Percentiles rank a stretch among this genome's conserved stretches.
These are phyloP conservation scores for Paxillus rubicundulus DNA, from an alignment of 768 basidiomycete species.

Conservation along the genomic window DNA sequence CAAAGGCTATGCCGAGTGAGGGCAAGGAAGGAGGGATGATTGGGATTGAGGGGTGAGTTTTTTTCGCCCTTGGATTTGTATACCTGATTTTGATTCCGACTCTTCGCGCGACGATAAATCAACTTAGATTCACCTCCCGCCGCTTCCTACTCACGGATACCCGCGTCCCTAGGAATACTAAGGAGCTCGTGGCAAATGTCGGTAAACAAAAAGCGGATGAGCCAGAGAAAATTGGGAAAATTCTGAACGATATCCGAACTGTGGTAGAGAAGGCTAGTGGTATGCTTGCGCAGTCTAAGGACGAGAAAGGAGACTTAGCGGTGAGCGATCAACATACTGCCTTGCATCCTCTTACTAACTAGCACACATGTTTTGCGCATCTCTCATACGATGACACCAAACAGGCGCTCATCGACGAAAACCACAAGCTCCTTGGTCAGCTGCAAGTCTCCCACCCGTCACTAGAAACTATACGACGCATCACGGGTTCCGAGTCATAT, in stretches of 20 bases:
- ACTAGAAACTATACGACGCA: constrained; percentile 77
- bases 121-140: constrained; percentile 79
- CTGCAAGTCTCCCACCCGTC: constrained; percentile 91
- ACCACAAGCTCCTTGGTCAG: constrained; percentile 79
- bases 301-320: constrained; percentile 33
- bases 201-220: constrained; percentile 71
- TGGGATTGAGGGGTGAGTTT: constrained; percentile 73
- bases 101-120: not conserved
- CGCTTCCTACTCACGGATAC: constrained; percentile 92
- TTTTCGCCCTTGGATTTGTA: not conserved
- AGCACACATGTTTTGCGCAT: too few species aligned
- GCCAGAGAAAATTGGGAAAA: constrained; percentile 77
- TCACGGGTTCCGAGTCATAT: constrained; percentile 62
- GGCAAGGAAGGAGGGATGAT: constrained; percentile 81
- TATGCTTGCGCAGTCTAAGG: constrained; percentile 58
- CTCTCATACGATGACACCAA: not conserved
- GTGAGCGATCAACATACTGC: constrained; percentile 42
- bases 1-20: constrained; percentile 55
- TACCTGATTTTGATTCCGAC: constrained; percentile 9
- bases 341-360: not conserved
- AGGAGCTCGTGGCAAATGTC: constrained; percentile 90
- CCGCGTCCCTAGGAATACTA: constrained; percentile 90
- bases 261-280: constrained; percentile 82
- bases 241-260: constrained; percentile 77
- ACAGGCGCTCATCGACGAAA: constrained; percentile 82